Evolutionary conservation across 305 asterid species (phyloP).

Genomic region (Fraxinus paxiana): DNA sequence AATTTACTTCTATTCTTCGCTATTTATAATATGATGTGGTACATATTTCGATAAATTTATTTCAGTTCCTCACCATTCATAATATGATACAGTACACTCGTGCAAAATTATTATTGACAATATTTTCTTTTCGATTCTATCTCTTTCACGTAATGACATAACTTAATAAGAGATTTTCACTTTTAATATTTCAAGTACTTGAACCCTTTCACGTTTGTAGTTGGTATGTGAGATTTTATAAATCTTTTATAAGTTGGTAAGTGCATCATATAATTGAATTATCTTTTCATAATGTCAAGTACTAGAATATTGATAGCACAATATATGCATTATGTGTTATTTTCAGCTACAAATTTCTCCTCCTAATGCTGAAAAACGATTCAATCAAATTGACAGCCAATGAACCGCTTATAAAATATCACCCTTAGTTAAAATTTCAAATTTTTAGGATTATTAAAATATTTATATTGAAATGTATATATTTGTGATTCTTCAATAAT

Average conservation of each 20-base stretch:
- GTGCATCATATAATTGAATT: background rate
- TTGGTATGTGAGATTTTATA: background rate
- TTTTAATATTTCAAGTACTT: no score
- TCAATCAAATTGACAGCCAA: no score
- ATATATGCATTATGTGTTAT: no score
- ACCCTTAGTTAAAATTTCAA: no score
- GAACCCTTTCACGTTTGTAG: background rate
- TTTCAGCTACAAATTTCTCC: no score
- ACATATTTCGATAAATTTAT: background rate
- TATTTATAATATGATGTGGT: background rate
- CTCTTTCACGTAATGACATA: background rate
- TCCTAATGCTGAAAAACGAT: no score
- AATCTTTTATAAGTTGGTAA: background rate
- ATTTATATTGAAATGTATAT: background rate
- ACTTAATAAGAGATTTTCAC: background rate
- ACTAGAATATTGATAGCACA: no score
- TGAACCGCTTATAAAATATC: no score
- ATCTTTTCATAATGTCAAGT: background rate
- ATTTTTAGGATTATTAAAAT: background rate
- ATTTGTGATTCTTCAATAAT: no score
- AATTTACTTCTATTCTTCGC: no score
- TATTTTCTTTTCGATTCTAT: background rate
- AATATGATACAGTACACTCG: background rate
- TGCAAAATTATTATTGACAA: no score
- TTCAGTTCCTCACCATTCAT: background rate